Evolutionary conservation across 2,329 filamentous ascomycete genomes (phyloP), one percentile per base, ranked within the genome.

Genomic region (Sporothrix schenckii): DNA sequence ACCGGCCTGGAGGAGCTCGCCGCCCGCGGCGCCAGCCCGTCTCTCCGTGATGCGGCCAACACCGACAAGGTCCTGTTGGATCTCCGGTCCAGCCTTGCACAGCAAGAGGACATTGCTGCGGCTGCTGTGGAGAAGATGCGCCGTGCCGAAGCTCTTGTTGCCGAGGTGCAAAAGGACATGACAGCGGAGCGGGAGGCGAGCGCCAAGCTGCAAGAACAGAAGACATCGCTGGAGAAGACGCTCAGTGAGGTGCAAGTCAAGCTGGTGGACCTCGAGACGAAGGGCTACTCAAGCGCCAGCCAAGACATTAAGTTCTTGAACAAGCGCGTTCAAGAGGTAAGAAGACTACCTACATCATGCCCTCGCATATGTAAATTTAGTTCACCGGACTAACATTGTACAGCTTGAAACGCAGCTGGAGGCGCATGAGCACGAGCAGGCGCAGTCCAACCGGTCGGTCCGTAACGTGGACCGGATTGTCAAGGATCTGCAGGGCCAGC

Each of bases 71-170:
- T 69, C 16, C 52, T 98, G 30, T 85, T 99, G 6, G 92, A 97
- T 72, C 87, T 99, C 74, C 97, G 95, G 82, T 91, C 93, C 11
- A 90, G 86, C 74, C 86, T 98, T 47, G 94, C 94, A 4, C 93
- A 97, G 77, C 93, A 97, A 77, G 92, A 98, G 80, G 94, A 99
- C 78, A 90, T 98, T 71, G 92, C 93, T 13, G 88, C 91, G 0
- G 94, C 95, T 3, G 94, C 94, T 0, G 91, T 98, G 53, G 94
- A 95, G 76, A 98, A 98, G 84, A 99, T 99, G 95, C 89, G 94
- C 69, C 90, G 94, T 30, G 92, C 95, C 2, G 94, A 99, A 77
- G 92, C 93, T 4, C 83, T 98, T 44, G 90, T 90, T 0, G 88
- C 90, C 10, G 95, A 99, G 80, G 90, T 97, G 73, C 94, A 98